These are phyloP conservation scores for Leptosphaerulina australis DNA, from an alignment of 2,329 filamentous ascomycete genomes.

Conservation along the genomic window DNA sequence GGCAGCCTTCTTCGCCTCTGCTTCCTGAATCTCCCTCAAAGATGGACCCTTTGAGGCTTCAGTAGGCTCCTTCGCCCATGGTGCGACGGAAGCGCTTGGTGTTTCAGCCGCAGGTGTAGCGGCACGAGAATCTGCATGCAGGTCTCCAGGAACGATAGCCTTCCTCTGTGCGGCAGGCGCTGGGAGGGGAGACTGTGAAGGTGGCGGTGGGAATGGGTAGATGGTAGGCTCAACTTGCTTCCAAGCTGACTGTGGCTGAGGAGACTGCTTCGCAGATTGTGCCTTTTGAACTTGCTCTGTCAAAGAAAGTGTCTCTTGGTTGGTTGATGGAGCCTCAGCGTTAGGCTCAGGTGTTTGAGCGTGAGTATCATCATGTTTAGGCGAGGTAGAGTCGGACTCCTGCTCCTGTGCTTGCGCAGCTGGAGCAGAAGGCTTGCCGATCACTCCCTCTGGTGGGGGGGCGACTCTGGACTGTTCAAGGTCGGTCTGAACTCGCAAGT, in stretches of 20 bases:
- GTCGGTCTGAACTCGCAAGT: slow-evolving; percentile 75
- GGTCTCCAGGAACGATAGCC: slow-evolving; percentile 80
- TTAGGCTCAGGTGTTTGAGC: slow-evolving; percentile 21
- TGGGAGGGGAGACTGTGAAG: slow-evolving; percentile 80
- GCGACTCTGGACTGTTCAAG: slow-evolving; percentile 49
- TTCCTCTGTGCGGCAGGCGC: slow-evolving; percentile 88
- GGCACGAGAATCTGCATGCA: slow-evolving; percentile 72
- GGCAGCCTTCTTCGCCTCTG: slow-evolving; percentile 90
- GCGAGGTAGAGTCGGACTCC: slow-evolving; percentile 25
- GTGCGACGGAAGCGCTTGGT: slow-evolving; percentile 76
- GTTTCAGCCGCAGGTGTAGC: slow-evolving; percentile 74
- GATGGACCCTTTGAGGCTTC: slow-evolving; percentile 83
- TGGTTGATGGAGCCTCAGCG: slow-evolving; percentile 20
- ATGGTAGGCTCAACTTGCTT: slow-evolving; percentile 71
- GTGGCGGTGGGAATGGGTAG: slow-evolving; percentile 76
- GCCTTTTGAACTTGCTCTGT: slow-evolving; percentile 87
- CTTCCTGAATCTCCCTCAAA: slow-evolving; percentile 94
- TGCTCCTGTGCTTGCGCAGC: slow-evolving; percentile 33
- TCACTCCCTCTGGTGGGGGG: slow-evolving; percentile 45
- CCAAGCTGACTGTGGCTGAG: slow-evolving; percentile 62
- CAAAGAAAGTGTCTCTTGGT: slow-evolving; percentile 67
- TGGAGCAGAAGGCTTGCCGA: slow-evolving; percentile 38
- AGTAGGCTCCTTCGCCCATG: slow-evolving; percentile 86
- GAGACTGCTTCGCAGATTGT: slow-evolving; percentile 63
- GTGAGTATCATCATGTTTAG: slow-evolving; percentile 28